Evolutionary conservation across 179 eudicot species (phyloP), one percentile per base, ranked within the genome.

Genomic region (Patellifolia procumbens): DNA sequence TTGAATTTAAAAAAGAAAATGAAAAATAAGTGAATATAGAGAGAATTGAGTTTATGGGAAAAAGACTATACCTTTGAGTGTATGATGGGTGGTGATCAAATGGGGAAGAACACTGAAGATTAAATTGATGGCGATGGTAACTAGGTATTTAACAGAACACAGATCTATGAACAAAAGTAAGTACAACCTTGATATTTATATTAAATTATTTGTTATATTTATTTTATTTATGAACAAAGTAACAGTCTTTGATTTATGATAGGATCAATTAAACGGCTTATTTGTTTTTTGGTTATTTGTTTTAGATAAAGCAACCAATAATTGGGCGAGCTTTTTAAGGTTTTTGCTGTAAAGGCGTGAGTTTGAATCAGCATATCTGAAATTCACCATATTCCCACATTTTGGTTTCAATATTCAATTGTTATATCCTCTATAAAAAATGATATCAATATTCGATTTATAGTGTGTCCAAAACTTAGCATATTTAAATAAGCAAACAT

Each of bases 281-380:
- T 56, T 72, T 17, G n/a, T 56, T 22, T 13, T n/a, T n/a, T n/a
- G n/a, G n/a, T n/a, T n/a, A n/a, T n/a, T 24, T 26, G 2, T 24
- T 34, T 39, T 4, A 73, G 55, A 29, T 39, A 59, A 26, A 59
- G 45, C 22, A 43, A 15, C 67, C 76, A 59, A 73, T 56, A n/a
- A 59, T 24, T 37, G 26, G 76, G 76, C 67, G 76, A 59, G 55
- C 68, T 73, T 73, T 73, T 73, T 73, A 73, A 73, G 76, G 76
- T n/a, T 73, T 73, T 59, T 59, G 67, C 55, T 24, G 35, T 12
- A 35, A 45, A n/a, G n/a, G n/a, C n/a, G n/a, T n/a, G n/a, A n/a
- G n/a, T n/a, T n/a, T n/a, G n/a, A n/a, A n/a, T n/a, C n/a, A n/a
- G n/a, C n/a, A n/a, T n/a, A n/a, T n/a, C n/a, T n/a, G n/a, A n/a